Evolutionary conservation across 768 basidiomycete species (phyloP), one percentile per base, ranked within the genome.

Genomic region (Pleurotus ostreatus): DNA sequence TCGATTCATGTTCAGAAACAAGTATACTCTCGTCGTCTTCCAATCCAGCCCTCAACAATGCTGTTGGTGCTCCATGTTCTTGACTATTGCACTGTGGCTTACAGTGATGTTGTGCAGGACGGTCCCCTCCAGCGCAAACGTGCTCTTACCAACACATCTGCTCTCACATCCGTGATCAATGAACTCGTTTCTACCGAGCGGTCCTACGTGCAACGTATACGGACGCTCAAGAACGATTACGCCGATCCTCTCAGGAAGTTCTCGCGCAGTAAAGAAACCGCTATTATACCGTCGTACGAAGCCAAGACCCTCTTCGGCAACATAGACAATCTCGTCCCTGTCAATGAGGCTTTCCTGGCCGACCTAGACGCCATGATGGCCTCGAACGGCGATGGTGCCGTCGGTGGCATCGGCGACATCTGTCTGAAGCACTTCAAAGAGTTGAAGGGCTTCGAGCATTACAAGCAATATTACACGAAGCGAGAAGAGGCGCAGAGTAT

Each of bases 221-320:
- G 81, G 61, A 87, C 85, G 25, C 81, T 98, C 65, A 94, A 95
- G 70, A 71, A 79, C 45, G 86, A 92, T 63, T 98, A 97, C 66
- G 96, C 95, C 34, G 88, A 93, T 67, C 97, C 94, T 7, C 75
- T 99, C 23, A 84, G 94, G 38, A 81, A 81, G 44, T 99, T 95
- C 67, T 84, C 96, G 18, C 81, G 83, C 55, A 86, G 80, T 68
- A 90, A 91, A 66, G 86, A 88, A 57, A 94, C 91, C 0, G 85
- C 89, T 37, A 92, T 99, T 62, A 81, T 99, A 45, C 88, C 90
- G 1, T 71, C 84, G 18, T 98, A 96, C 68, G 91, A 98, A 68
- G 95, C 95, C 34, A 94, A 91, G 61, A 91, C 84, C 1, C 78
- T 99, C 20, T 98, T 99, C 62, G 92, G 92, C 55, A 98, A 99